phyloP scores from a whole-genome alignment of 192 early-diverging fungal genomes.

The Linnemannia hyalina region DNA sequence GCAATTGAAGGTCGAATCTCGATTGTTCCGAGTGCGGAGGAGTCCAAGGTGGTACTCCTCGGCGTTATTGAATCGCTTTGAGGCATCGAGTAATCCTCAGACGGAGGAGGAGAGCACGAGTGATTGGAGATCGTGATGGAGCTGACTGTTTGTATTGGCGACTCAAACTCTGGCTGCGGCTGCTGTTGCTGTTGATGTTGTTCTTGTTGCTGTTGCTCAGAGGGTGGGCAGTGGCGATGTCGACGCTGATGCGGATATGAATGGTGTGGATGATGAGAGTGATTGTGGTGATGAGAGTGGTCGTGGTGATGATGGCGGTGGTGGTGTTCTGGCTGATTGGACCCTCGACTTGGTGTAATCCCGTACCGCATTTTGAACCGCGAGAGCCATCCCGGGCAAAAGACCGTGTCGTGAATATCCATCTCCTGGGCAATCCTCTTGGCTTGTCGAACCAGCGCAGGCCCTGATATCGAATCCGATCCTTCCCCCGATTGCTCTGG shows the following conservation, averaged over 20 bases:
- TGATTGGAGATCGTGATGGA: slow-evolving; percentile 11
- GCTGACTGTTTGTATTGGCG: not conserved
- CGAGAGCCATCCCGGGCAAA: slow-evolving; percentile 48
- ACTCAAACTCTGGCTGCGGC: not conserved
- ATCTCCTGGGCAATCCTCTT: slow-evolving; percentile 44
- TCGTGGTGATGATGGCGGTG: not conserved
- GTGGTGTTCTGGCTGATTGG: not conserved
- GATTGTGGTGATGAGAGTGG: not conserved
- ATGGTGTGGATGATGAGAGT: not conserved
- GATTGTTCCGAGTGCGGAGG: not conserved
- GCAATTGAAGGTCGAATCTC: slow-evolving; percentile 32
- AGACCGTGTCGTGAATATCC: slow-evolving; percentile 37
- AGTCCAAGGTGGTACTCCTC: not conserved
- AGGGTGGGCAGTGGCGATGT: not conserved
- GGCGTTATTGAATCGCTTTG: not conserved
- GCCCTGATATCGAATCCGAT: slow-evolving; percentile 26
- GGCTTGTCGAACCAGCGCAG: slow-evolving; percentile 26
- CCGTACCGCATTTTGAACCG: slow-evolving; percentile 44
- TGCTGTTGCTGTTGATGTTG: not conserved
- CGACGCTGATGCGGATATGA: not conserved
- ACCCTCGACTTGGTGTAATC: not conserved
- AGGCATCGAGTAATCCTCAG: not conserved
- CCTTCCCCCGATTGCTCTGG: not conserved
- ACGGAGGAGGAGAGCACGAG: slow-evolving; percentile 7
- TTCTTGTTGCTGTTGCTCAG: not conserved